phyloP scores from a whole-genome alignment of 2,329 filamentous ascomycete genomes.

The Ramularia endophylla region DNA sequence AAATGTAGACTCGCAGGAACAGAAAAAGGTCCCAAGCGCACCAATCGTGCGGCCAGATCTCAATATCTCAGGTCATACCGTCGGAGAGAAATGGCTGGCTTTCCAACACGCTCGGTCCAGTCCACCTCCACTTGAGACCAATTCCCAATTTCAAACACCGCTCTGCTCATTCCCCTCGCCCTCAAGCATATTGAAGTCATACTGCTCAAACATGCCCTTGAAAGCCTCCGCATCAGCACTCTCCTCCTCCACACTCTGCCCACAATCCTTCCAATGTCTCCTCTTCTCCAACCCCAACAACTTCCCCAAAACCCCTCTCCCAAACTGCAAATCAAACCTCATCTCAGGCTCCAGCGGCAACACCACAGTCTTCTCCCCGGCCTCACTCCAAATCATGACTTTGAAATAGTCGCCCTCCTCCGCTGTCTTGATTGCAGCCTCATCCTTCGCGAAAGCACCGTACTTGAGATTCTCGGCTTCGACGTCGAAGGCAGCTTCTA shows the following conservation, averaged over 20 bases:
- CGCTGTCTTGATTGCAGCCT: constrained; percentile 18
- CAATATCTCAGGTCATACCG: too few species aligned
- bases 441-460: constrained; percentile 43
- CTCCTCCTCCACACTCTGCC: constrained; percentile 72
- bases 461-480: constrained; percentile 71
- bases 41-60: too few species aligned
- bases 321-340: constrained; percentile 87
- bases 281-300: constrained; percentile 72
- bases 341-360: constrained; percentile 70
- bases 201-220: constrained; percentile 73
- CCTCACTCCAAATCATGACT: constrained; percentile 35
- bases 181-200: constrained; percentile 62
- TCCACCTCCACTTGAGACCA: too few species aligned
- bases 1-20: too few species aligned
- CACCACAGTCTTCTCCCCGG: constrained; percentile 56
- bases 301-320: constrained; percentile 80
- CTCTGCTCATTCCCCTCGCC: too few species aligned
- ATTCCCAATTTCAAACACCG: too few species aligned
- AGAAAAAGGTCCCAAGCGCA: too few species aligned
- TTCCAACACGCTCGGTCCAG: too few species aligned
- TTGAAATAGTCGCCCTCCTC: constrained; percentile 31
- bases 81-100: too few species aligned
- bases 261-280: constrained; percentile 79
- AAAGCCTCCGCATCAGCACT: constrained; percentile 70
- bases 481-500: constrained; percentile 83